Conservation (phyloP, 2,329 filamentous ascomycete species). For the Lomentospora prolificans region DNA sequence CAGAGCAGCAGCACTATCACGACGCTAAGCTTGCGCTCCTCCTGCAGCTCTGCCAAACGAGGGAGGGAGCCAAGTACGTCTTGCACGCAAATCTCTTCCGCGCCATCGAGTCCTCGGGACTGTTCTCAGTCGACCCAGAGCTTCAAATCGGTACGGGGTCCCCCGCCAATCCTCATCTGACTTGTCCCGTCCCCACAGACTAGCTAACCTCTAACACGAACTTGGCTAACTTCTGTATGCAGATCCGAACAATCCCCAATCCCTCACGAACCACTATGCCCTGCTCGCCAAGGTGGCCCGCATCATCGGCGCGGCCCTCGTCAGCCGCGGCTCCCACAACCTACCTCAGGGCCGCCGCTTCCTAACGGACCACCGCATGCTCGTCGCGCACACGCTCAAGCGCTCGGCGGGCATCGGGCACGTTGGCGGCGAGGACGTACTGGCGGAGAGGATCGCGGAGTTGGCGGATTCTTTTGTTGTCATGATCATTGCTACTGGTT, state of each 20-base stretch:
- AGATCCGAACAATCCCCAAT: slow-evolving; percentile 57
- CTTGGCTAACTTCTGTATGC: slow-evolving; percentile 13
- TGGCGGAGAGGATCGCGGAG: slow-evolving; percentile 59
- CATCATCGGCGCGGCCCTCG: slow-evolving; percentile 71
- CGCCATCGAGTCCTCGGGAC: slow-evolving; percentile 66
- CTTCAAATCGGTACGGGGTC: slow-evolving; percentile 52
- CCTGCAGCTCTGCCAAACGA: slow-evolving; percentile 73
- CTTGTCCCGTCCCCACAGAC: slow-evolving; percentile 5
- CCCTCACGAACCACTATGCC: slow-evolving; percentile 73
- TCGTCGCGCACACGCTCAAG: slow-evolving; percentile 86
- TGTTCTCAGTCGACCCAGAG: slow-evolving; percentile 87
- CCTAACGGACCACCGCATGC: slow-evolving; percentile 68
- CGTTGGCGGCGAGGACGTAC: slow-evolving; percentile 22
- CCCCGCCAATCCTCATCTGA: slow-evolving; percentile 8
- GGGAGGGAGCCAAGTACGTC: slow-evolving; percentile 75
- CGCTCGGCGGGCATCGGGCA: slow-evolving; percentile 67
- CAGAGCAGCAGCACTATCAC: slow-evolving; percentile 39
- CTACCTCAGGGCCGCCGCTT: slow-evolving; percentile 71
- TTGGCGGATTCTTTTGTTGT: slow-evolving; percentile 79
- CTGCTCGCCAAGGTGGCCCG: slow-evolving; percentile 72
- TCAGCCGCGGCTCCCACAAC: slow-evolving; percentile 75
- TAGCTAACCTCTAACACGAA: neutral
- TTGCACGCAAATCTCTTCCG: slow-evolving; percentile 83
- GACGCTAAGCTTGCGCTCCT: slow-evolving; percentile 74
- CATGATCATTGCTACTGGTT: slow-evolving; percentile 71